Evolutionary conservation across 257 asterid genomes (phyloP), one percentile per base, ranked within the genome.

Genomic region (Solanum raphanifolium): DNA sequence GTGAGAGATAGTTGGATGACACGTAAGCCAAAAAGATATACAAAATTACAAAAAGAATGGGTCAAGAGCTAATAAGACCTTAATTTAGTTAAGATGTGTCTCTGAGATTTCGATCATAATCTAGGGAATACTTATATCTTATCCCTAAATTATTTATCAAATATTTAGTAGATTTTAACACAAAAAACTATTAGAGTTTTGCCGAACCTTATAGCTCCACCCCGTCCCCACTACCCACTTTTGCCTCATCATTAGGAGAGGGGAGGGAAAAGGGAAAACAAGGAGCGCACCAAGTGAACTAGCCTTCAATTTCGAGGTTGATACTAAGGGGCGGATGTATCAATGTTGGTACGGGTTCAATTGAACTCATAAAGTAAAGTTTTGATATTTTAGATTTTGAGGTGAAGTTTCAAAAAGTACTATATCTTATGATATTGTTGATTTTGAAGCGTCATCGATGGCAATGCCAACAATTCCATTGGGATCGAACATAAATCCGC

Each of bases 21-120:
- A 13, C 2, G 5, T 46, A 46, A 13, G 8, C 0, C 2, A 16
- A 52, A 52, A 48, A 16, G 0, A 16, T 16, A 2, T 52, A 5
- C 0, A 5, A 52, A 52, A 52, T 52, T 52, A 52, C 9, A 16
- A 16, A 52, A 48, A 52, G 8, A 52, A 52, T 52, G 23, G 3
- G 3, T 52, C 20, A 16, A 52, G 1, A 2, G 1, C 5, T 48
- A 5, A 48, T 15, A 48, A 0, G 0, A 52, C 4, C 3, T 2
- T 15, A 48, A 5, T 48, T 52, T 52, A 52, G 0, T 16, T 52
- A 48, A 16, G 3, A 48, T 15, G 3, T 48, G 3, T 48, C 0
- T 48, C 21, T 48, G 7, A 4, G 2, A 48, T 48, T 48, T 48
- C 1, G 7, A 13, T 48, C 20, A 5, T 48, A 48, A 15, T 15